Percentiles rank a stretch among this genome's conserved stretches.
These are phyloP conservation scores for Plasmodium adleri DNA, from an alignment of 169 alveolate genomes.

Conservation along the genomic window DNA sequence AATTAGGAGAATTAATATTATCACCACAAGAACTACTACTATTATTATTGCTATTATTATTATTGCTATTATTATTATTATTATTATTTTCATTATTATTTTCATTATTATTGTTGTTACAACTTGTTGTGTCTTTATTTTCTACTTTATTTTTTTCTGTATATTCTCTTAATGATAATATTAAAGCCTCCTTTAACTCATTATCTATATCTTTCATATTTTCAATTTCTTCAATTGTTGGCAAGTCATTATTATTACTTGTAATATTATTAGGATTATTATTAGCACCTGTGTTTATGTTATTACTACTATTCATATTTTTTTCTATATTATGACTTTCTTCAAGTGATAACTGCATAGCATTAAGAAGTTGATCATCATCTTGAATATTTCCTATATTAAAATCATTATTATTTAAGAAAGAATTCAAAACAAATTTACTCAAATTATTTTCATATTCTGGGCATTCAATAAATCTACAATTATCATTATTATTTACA, in stretches of 20 bases:
- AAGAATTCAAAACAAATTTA: slow-evolving; percentile 33
- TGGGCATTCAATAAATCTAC: slow-evolving; percentile 89
- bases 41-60: background rate
- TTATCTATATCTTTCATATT: slow-evolving; percentile 71
- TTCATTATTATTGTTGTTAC: background rate
- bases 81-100: background rate
- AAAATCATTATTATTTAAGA: slow-evolving; percentile 30
- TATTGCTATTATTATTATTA: background rate
- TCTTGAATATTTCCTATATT: slow-evolving; percentile 40
- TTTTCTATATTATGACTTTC: slow-evolving; percentile 2
- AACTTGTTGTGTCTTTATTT: background rate
- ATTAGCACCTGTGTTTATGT: too few species aligned
- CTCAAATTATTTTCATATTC: slow-evolving; percentile 80
- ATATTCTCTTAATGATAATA: slow-evolving; percentile 50
- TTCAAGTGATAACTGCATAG: slow-evolving; percentile 47
- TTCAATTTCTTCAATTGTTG: slow-evolving; percentile 62
- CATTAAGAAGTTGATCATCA: slow-evolving; percentile 37
- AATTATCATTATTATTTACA: slow-evolving; percentile 87
- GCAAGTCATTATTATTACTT: slow-evolving; percentile 14
- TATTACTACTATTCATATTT: background rate
- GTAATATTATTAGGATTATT: background rate
- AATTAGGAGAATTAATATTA: background rate
- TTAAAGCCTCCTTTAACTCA: slow-evolving; percentile 56
- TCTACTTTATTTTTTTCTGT: slow-evolving; percentile 41
- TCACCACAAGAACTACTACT: background rate